Evolutionary conservation across 2,329 filamentous ascomycete species (phyloP).

Genomic region (Fusarium poae): DNA sequence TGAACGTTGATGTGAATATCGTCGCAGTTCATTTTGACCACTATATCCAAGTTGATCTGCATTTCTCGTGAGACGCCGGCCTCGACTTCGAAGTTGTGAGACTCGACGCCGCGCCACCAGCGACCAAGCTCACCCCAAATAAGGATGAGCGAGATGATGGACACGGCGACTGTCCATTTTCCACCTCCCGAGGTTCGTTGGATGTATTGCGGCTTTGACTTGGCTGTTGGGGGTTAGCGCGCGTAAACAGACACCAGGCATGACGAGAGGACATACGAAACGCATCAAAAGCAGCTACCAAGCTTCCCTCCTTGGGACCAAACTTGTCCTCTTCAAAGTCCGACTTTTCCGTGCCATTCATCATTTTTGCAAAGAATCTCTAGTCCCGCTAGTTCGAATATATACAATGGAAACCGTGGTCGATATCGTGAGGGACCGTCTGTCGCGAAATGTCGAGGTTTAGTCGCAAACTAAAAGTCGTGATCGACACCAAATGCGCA

Average conservation of each 20-base stretch:
- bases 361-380: slow-evolving; percentile 53
- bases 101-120: slow-evolving; percentile 88
- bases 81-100: slow-evolving; percentile 93
- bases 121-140: slow-evolving; percentile 80
- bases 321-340: slow-evolving; percentile 81
- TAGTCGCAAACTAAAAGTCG: slow-evolving; percentile 36
- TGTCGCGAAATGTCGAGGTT: slow-evolving; percentile 16
- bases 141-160: slow-evolving; percentile 79
- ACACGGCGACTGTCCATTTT: slow-evolving; percentile 90
- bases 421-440: not conserved
- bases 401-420: slow-evolving; percentile 22
- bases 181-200: slow-evolving; percentile 87
- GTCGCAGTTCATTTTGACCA: slow-evolving; percentile 87
- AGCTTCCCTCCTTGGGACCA: slow-evolving; percentile 73
- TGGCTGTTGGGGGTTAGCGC: slow-evolving; percentile 70
- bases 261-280: slow-evolving; percentile 76
- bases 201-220: slow-evolving; percentile 94
- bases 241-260: not conserved
- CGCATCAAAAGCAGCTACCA: slow-evolving; percentile 92
- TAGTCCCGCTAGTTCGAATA: slow-evolving; percentile 35
- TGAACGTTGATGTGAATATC: slow-evolving; percentile 97
- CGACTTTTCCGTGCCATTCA: slow-evolving; percentile 84
- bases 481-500: slow-evolving; percentile 39
- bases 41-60: slow-evolving; percentile 96
- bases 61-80: slow-evolving; percentile 88